Evolutionary conservation across 345 rosid species (phyloP), one percentile per base, ranked within the genome.

Genomic region (Camelina neglecta): DNA sequence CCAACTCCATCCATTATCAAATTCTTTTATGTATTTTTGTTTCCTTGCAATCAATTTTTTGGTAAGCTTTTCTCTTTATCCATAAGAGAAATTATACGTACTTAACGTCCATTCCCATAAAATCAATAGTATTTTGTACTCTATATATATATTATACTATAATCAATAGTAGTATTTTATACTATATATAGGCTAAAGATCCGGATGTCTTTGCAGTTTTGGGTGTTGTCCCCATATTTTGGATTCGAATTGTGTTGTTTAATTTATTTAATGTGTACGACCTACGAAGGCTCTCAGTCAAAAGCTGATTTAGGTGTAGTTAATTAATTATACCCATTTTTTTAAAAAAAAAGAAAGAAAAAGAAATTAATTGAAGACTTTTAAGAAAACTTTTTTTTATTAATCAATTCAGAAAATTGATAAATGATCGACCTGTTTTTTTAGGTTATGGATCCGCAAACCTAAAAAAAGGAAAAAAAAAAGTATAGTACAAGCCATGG

Each of bases 1-100:
- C 79, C 73, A 75, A 75, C 68, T 41, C 73, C 58, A 67, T 50
- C 73, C 68, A 67, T 9, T 75, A 59, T 48, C 51, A 23, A 35
- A 6, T 65, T 64, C 26, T 73, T 64, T 55, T 20, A 18, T 55
- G 33, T 33, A 29, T 29, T 29, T 29, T 15, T 65, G 11, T 45
- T 5, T 64, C 16, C 11, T 45, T 4, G 15, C 36, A 41, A 49
- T 59, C 55, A 67, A 16, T 45, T 47, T 65, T 65, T 65, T 74
- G 72, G 59, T 65, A 56, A 74, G 78, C 60, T 57, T 66, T 44
- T 15, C 64, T 11, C 20, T 29, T 5, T 29, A 31, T 64, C n/a
- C 42, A 15, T 53, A 2, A 11, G 41, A 50, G 55, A 73, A 53
- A 29, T 39, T 41, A 39, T 62, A 53, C 63, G 76, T 73, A 63